Evolutionary conservation across 2,329 filamentous ascomycete genomes (phyloP).

Genomic region (Neofusicoccum umdonicola): DNA sequence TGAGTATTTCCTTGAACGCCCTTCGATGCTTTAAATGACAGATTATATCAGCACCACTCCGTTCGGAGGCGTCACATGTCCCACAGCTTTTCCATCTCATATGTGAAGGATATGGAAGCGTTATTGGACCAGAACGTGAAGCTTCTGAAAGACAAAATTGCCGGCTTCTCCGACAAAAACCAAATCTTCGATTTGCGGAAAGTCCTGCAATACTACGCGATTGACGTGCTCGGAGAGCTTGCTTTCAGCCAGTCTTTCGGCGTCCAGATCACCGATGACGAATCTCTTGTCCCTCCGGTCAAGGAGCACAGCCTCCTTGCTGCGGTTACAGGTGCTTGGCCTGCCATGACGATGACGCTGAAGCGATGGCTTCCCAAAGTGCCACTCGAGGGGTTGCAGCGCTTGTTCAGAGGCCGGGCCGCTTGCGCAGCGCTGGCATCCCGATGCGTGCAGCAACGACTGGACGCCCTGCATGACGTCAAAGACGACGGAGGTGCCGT

Average conservation of each 20-base stretch:
- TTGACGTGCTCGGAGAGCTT: conserved; percentile 30
- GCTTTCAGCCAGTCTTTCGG: conserved; percentile 35
- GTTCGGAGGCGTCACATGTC: conserved; percentile 22
- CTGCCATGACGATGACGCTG: background rate
- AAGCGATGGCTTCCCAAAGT: conserved; percentile 1
- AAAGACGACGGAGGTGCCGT: background rate
- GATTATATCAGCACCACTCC: background rate
- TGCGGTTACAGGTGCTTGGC: background rate
- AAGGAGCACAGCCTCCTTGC: conserved; percentile 28
- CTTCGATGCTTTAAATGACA: background rate
- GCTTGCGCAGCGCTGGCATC: background rate
- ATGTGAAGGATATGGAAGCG: conserved; percentile 38
- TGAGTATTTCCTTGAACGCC: background rate
- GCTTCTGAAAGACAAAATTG: conserved; percentile 27
- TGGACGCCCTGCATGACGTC: background rate
- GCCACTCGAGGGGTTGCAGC: background rate
- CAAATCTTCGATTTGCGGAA: conserved; percentile 33
- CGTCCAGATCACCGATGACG: conserved; percentile 28
- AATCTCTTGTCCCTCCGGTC: conserved; percentile 31
- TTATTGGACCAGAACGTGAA: conserved; percentile 33
- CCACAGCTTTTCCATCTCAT: conserved; percentile 32
- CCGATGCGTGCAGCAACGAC: background rate
- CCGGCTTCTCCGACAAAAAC: background rate
- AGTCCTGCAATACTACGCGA: conserved; percentile 26
- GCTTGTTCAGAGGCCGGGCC: background rate